Conservation (phyloP, 2,329 filamentous ascomycete species). For the Fusarium drepaniforme region DNA sequence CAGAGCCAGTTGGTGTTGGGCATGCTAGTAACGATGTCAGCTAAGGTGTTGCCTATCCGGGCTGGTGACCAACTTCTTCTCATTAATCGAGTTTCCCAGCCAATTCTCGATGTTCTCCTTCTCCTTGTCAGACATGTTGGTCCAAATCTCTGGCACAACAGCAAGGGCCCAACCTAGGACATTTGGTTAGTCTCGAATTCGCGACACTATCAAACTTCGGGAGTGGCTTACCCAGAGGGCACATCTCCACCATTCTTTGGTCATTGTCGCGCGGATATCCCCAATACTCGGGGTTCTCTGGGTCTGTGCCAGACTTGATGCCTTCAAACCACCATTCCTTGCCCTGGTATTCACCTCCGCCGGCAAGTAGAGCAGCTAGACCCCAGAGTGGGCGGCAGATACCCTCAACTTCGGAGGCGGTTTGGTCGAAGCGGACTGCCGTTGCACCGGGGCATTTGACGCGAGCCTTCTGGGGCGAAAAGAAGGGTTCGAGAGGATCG, state of each 20-base stretch:
- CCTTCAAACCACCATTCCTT: constrained; percentile 76
- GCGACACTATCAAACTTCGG: background rate
- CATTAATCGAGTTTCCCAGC: constrained; percentile 81
- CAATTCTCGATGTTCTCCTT: constrained; percentile 76
- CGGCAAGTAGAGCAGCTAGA: constrained; percentile 76
- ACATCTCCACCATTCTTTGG: constrained; percentile 89
- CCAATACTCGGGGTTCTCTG: constrained; percentile 79
- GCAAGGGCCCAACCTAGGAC: constrained; percentile 74
- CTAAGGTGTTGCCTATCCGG: background rate
- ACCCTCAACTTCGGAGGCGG: constrained; percentile 82
- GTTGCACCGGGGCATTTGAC: constrained; percentile 77
- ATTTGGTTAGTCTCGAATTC: constrained; percentile 5
- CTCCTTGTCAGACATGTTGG: constrained; percentile 71
- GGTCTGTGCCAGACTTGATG: constrained; percentile 78
- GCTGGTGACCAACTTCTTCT: constrained; percentile 69
- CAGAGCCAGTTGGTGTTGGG: constrained; percentile 78
- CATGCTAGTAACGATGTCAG: constrained; percentile 66
- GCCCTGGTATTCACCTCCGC: constrained; percentile 73
- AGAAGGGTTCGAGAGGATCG: constrained; percentile 78
- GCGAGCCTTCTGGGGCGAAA: constrained; percentile 74
- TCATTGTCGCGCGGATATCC: constrained; percentile 81
- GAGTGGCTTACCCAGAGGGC: constrained; percentile 69
- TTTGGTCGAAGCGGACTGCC: constrained; percentile 82
- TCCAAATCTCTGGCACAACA: constrained; percentile 76
- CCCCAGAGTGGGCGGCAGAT: constrained; percentile 83